Evolutionary conservation across 495 filamentous ascomycete species (phyloP).

Genomic region (Tuber borchii): DNA sequence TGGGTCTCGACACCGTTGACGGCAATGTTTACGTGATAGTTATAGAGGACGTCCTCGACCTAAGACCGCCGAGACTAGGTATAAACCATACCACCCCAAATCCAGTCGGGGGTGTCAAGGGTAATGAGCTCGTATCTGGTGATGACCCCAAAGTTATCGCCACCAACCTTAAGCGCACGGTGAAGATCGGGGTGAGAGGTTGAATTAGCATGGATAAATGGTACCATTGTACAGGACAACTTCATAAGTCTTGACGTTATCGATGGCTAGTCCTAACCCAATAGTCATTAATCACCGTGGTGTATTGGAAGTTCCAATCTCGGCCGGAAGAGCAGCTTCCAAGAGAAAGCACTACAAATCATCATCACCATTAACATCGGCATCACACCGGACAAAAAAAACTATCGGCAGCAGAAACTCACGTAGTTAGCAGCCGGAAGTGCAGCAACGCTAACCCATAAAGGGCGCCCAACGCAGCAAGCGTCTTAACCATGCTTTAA

Average conservation of each 20-base stretch:
- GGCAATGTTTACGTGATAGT: not conserved
- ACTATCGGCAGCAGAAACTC: not conserved
- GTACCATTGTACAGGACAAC: slow-evolving; percentile 45
- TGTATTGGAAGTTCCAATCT: not conserved
- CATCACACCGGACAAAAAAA: not conserved
- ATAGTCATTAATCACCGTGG: not conserved
- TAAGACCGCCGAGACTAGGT: not conserved
- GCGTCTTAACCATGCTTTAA: not conserved
- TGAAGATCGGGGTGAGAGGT: slow-evolving; percentile 47
- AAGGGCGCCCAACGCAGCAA: not conserved
- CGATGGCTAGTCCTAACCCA: no score
- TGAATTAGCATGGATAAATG: slow-evolving; percentile 42
- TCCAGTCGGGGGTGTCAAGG: not conserved
- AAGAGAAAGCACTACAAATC: not conserved
- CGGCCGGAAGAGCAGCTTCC: not conserved
- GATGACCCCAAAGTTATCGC: slow-evolving; percentile 57
- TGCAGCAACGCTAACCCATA: not conserved
- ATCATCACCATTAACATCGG: not conserved
- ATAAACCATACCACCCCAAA: not conserved
- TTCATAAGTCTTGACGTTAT: slow-evolving; percentile 51
- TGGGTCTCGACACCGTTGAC: slow-evolving; percentile 10
- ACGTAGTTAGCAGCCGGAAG: not conserved
- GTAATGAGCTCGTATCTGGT: slow-evolving; percentile 51
- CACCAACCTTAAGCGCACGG: slow-evolving; percentile 52
- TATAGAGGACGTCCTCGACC: not conserved